Evolutionary conservation across 129 eudicot genomes (phyloP), one percentile per base, ranked within the genome.

Genomic region (Centrapalus pauciflorus): DNA sequence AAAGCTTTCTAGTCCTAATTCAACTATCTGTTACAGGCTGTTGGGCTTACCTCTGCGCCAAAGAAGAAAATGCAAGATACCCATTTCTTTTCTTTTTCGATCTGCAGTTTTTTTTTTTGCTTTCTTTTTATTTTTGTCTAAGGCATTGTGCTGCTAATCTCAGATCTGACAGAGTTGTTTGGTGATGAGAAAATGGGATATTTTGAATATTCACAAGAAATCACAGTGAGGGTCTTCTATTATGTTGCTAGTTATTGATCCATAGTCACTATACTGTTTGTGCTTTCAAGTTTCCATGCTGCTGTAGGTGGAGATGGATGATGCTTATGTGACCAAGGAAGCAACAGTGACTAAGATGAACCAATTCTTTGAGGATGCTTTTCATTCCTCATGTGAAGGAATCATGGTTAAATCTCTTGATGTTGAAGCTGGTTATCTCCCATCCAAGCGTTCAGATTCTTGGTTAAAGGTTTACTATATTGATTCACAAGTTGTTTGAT

Each of bases 321-420:
- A 86, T 76, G 95, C 95, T 69, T 67, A 70, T 60, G 68, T 60
- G 76, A 67, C 77, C 35, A 68, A 78, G 71, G 97, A 93, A 64
- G 85, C 71, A 34, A 84, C 88, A 40, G 24, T 84, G 81, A 71
- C 76, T 41, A 89, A 70, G 77, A 84, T 93, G 76, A 93, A 79
- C 61, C 60, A 26, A 21, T 93, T 93, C 68, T 87, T 93, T 46
- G 87, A 86, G 28, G 90, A 89, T 64, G 92, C 99, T 55, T 67
- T 89, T 13, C 79, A 55, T 66, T 80, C 93, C 35, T 93, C 95
- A 7, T 93, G 99, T 79, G 99, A 93, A 84, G 99, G 99, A 56
- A 82, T 93, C 48, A 93, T 93, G 96, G 93, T 86, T 69, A 93
- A 93, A 79, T 77, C 90, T 60, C 96, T 93, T 61, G 99, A 93